Conservation (phyloP, 768 basidiomycete species). For the Chlorophyllum brunneum region DNA sequence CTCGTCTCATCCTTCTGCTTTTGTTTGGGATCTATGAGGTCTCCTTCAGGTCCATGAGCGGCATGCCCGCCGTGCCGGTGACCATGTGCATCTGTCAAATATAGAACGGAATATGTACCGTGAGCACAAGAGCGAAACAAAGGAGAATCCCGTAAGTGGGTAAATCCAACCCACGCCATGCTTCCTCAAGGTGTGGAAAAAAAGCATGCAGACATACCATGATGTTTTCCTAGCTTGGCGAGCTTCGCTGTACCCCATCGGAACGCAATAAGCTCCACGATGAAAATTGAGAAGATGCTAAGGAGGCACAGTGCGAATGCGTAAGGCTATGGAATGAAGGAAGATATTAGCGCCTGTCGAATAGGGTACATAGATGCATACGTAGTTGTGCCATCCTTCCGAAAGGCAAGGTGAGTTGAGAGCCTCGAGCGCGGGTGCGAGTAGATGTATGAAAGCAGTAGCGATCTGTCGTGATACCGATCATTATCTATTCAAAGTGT, state of each 20-base stretch:
- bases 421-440: slow-evolving; percentile 70
- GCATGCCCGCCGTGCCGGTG: slow-evolving; percentile 57
- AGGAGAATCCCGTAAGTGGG: no score
- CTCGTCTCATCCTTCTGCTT: slow-evolving; percentile 14
- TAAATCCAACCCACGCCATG: no score
- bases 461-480: slow-evolving; percentile 54
- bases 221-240: slow-evolving; percentile 54
- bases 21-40: slow-evolving; percentile 11
- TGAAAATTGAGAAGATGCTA: slow-evolving; percentile 81
- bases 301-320: slow-evolving; percentile 76
- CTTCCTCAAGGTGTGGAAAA: not conserved
- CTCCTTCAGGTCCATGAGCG: slow-evolving; percentile 66
- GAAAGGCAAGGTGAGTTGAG: slow-evolving; percentile 59
- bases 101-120: slow-evolving; percentile 2
- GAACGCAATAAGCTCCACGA: slow-evolving; percentile 83
- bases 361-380: slow-evolving; percentile 34
- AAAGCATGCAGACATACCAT: slow-evolving; percentile 40
- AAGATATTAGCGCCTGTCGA: slow-evolving; percentile 2
- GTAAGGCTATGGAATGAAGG: slow-evolving; percentile 54
- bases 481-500: not conserved
- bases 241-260: slow-evolving; percentile 80
- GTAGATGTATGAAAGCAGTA: slow-evolving; percentile 84
- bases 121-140: not conserved
- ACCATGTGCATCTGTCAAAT: slow-evolving; percentile 56
- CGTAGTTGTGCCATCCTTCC: slow-evolving; percentile 70